phyloP scores from a whole-genome alignment of 108 stramenopile genomes.

The Schizochytrium sp. region DNA sequence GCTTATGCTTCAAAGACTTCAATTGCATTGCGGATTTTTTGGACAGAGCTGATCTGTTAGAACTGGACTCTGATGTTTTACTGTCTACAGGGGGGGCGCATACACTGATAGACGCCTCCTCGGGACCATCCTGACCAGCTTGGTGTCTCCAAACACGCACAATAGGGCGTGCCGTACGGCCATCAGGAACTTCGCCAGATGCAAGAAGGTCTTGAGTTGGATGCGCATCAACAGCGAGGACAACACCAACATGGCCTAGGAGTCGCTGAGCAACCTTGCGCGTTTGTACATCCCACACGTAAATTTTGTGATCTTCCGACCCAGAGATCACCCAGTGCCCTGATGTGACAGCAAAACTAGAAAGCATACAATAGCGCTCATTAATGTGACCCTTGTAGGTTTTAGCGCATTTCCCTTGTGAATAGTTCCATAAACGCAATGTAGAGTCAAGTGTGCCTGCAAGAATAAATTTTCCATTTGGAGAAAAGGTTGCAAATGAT shows the following conservation, averaged over 20 bases:
- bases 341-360: slow-evolving; percentile 78
- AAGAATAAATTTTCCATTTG: slow-evolving; percentile 76
- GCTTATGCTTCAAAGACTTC: too few species aligned
- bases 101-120: background rate
- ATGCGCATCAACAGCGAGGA: slow-evolving; percentile 53
- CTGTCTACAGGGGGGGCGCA: background rate
- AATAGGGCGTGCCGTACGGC: background rate
- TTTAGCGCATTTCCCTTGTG: slow-evolving; percentile 71
- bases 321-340: slow-evolving; percentile 85
- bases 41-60: too few species aligned
- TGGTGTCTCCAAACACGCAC: slow-evolving; percentile 56
- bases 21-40: too few species aligned
- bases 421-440: slow-evolving; percentile 83
- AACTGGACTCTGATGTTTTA: background rate
- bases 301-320: slow-evolving; percentile 23
- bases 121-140: slow-evolving; percentile 20
- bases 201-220: slow-evolving; percentile 24
- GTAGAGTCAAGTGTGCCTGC: slow-evolving; percentile 84
- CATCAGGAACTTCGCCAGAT: slow-evolving; percentile 34
- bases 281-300: slow-evolving; percentile 58
- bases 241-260: background rate
- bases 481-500: slow-evolving; percentile 29
- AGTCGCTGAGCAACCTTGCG: slow-evolving; percentile 21
- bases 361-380: slow-evolving; percentile 82
- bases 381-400: slow-evolving; percentile 77